These are phyloP conservation scores for Penicillium robsamsonii DNA, from an alignment of 495 filamentous ascomycete species.

Conservation along the genomic window DNA sequence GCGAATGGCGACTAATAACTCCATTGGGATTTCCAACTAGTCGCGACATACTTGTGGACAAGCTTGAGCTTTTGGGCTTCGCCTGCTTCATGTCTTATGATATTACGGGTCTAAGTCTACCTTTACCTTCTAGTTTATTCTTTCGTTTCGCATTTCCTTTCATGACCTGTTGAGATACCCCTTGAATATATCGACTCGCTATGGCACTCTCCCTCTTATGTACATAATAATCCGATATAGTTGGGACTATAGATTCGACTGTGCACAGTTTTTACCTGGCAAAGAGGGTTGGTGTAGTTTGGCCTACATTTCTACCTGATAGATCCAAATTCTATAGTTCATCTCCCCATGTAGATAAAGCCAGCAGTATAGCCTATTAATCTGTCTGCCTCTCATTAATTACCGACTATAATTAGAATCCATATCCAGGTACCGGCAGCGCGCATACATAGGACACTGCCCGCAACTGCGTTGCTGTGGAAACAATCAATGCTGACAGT, in stretches of 20 bases:
- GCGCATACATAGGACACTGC: neutral
- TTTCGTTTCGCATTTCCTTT: conserved; percentile 18
- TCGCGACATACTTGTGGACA: neutral
- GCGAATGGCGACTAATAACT: conserved; percentile 24
- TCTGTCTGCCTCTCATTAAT: neutral
- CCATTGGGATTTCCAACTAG: neutral
- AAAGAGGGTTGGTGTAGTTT: neutral
- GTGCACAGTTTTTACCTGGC: conserved; percentile 14
- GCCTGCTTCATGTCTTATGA: conserved; percentile 25
- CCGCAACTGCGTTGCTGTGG: conserved; percentile 17
- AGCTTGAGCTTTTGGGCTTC: conserved; percentile 8
- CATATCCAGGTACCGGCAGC: neutral
- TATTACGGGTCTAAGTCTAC: conserved; percentile 18
- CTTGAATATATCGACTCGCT: conserved; percentile 41
- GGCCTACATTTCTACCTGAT: neutral
- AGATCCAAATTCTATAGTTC: neutral
- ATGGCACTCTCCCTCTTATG: conserved; percentile 34
- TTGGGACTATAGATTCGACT: conserved; percentile 32
- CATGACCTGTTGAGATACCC: conserved; percentile 36
- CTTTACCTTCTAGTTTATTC: conserved; percentile 16
- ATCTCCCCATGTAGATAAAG: neutral
- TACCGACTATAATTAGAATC: neutral
- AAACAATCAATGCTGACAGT: conserved; percentile 18
- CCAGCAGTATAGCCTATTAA: conserved; percentile 4
- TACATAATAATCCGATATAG: conserved; percentile 45